phyloP scores from a whole-genome alignment of 148 eudicot genomes.

The Chenopodium berlandieri region DNA sequence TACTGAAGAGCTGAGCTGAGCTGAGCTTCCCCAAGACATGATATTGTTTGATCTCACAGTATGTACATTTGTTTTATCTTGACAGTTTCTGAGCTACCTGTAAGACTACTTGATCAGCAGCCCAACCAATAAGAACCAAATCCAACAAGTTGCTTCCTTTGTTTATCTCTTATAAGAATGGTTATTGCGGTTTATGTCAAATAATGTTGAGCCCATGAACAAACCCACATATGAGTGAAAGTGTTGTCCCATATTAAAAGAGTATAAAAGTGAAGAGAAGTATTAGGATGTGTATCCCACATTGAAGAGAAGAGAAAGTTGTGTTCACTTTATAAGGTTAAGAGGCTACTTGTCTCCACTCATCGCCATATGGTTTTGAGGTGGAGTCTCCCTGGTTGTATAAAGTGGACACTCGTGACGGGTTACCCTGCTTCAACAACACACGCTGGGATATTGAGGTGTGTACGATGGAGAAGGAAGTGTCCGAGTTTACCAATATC shows the following conservation, averaged over 20 bases:
- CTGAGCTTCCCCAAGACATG: not conserved
- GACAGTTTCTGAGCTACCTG: constrained; percentile 11
- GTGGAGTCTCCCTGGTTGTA: not conserved
- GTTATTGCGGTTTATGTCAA: not conserved
- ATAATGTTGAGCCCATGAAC: not conserved
- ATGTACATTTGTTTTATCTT: constrained; percentile 14
- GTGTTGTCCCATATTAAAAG: no score
- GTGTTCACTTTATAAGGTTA: no score
- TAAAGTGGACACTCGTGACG: not conserved
- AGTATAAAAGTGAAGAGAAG: no score
- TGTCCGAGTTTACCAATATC: not conserved
- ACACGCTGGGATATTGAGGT: not conserved
- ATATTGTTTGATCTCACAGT: not conserved
- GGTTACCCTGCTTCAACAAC: not conserved
- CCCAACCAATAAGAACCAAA: not conserved
- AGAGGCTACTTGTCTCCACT: no score
- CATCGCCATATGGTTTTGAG: no score
- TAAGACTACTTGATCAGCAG: not conserved
- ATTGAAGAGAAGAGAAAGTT: no score
- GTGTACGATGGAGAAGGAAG: not conserved
- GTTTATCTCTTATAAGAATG: not conserved
- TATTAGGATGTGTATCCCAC: no score
- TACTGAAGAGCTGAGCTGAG: no score
- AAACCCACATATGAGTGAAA: not conserved
- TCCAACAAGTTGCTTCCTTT: not conserved